A percentile compares a stretch with the other conserved stretches of the same genome.
Evolutionary conservation across 148 eudicot species (phyloP).

Genomic region (Polygonum maritimum): DNA sequence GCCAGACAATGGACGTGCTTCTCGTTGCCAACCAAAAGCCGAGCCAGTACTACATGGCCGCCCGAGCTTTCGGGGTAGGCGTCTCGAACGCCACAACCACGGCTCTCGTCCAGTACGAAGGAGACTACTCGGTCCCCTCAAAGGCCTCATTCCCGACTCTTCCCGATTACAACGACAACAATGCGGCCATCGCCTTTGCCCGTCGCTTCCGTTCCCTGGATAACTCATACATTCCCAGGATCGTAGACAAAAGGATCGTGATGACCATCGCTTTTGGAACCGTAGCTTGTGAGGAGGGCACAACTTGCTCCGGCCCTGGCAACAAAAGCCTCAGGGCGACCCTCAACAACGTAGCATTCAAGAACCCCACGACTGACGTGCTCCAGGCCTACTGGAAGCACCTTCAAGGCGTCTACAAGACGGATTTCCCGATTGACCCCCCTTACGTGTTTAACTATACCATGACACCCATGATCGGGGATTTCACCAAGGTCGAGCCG

Average conservation of each 20-base stretch:
- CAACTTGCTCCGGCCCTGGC: slow-evolving; percentile 15
- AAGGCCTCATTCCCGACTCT: slow-evolving; percentile 17
- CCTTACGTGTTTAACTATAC: slow-evolving; percentile 20
- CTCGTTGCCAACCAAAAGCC: slow-evolving; percentile 17
- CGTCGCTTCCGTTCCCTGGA: slow-evolving; percentile 5
- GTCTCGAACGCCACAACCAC: slow-evolving; percentile 24
- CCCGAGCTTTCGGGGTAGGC: slow-evolving; percentile 9
- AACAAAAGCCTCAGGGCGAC: slow-evolving; percentile 13
- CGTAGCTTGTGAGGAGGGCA: slow-evolving; percentile 4
- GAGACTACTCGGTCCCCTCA: slow-evolving; percentile 7
- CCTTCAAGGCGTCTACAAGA: slow-evolving; percentile 17
- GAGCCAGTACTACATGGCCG: slow-evolving; percentile 19
- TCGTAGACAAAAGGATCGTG: not conserved
- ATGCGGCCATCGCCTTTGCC: slow-evolving; percentile 15
- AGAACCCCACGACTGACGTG: slow-evolving; percentile 15
- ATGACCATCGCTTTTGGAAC: slow-evolving; percentile 16
- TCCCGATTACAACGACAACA: slow-evolving; percentile 17
- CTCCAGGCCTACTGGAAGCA: slow-evolving; percentile 26
- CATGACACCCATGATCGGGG: not conserved
- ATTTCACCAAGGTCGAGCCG: slow-evolving; percentile 4
- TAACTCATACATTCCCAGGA: slow-evolving; percentile 13
- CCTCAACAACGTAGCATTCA: slow-evolving; percentile 28
- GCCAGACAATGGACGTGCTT: slow-evolving; percentile 17
- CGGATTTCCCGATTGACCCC: slow-evolving; percentile 25
- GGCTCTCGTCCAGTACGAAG: slow-evolving; percentile 19